Conservation (phyloP, 768 basidiomycete species). For the Fomitopsis pulvina region DNA sequence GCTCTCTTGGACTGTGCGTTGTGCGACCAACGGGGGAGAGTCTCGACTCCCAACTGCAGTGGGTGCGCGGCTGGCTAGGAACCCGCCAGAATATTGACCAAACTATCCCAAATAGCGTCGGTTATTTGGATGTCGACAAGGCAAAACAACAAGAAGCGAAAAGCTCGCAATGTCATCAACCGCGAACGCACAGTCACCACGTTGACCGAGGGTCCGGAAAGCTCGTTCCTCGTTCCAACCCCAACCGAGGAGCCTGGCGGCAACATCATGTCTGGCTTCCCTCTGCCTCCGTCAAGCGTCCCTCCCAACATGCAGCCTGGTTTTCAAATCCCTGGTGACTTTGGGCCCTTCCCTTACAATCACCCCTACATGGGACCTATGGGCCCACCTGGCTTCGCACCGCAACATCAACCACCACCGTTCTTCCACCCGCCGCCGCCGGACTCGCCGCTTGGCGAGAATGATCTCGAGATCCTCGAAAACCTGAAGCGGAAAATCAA, state of each 20-base stretch:
- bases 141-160: conserved; percentile 60
- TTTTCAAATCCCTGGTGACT: conserved; percentile 30
- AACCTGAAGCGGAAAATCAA: conserved; percentile 70
- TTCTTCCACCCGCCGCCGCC: conserved; percentile 10
- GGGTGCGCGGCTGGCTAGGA: background rate
- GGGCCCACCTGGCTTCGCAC: conserved; percentile 19
- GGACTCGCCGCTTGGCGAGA: conserved; percentile 43
- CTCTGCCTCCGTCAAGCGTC: conserved; percentile 28
- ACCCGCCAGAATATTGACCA: background rate
- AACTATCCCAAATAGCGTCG: background rate
- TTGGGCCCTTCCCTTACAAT: conserved; percentile 29
- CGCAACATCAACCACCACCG: conserved; percentile 25
- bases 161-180: conserved; percentile 43
- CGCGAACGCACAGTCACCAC: conserved; percentile 67
- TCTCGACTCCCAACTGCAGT: no score
- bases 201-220: conserved; percentile 53
- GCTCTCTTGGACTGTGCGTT: no score
- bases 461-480: conserved; percentile 69
- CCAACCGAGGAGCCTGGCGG: conserved; percentile 41
- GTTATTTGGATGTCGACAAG: conserved; percentile 42
- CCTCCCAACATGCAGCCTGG: conserved; percentile 24
- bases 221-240: conserved; percentile 44
- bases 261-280: conserved; percentile 32
- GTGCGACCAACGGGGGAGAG: no score
- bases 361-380: conserved; percentile 26